These are phyloP conservation scores for Paxillus ammoniavirescens DNA, from an alignment of 768 basidiomycete genomes.

Conservation along the genomic window DNA sequence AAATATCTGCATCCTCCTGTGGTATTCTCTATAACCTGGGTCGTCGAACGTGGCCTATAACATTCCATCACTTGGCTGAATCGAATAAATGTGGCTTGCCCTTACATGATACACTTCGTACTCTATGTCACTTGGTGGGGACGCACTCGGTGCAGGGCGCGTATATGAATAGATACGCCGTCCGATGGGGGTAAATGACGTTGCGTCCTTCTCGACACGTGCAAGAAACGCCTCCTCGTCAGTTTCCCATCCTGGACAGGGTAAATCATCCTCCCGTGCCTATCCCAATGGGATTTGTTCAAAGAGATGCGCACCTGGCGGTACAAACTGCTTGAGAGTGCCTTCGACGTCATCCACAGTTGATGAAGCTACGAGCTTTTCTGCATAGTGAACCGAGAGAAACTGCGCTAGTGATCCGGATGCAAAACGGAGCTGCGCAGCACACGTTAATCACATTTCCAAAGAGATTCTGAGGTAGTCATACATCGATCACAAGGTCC, in stretches of 20 bases:
- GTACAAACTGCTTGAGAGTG: constrained; percentile 72
- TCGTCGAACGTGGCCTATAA: constrained; percentile 78
- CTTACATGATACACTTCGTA: constrained; percentile 92
- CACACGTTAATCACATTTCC: no score
- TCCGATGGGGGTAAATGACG: constrained; percentile 73
- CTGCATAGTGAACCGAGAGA: constrained; percentile 64
- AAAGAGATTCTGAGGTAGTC: constrained; percentile 66
- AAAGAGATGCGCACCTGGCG: constrained; percentile 47
- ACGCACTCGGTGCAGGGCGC: constrained; percentile 45
- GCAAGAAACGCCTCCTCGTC: constrained; percentile 64
- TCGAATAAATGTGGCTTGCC: constrained; percentile 6
- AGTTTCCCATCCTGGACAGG: constrained; percentile 60
- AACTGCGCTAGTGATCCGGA: constrained; percentile 84
- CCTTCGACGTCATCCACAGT: constrained; percentile 88
- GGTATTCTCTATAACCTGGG: constrained; percentile 87
- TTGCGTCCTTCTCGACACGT: constrained; percentile 77
- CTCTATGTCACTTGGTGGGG: constrained; percentile 57
- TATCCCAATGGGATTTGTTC: background rate
- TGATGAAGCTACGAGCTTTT: constrained; percentile 59
- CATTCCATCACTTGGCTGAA: constrained; percentile 2
- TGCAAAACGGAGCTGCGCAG: constrained; percentile 69
- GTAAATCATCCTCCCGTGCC: background rate
- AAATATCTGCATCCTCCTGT: constrained; percentile 90
- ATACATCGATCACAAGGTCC: constrained; percentile 78
- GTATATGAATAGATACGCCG: constrained; percentile 75